These are phyloP conservation scores for Eimeria praecox DNA, from an alignment of 169 alveolate genomes.

Conservation along the genomic window DNA sequence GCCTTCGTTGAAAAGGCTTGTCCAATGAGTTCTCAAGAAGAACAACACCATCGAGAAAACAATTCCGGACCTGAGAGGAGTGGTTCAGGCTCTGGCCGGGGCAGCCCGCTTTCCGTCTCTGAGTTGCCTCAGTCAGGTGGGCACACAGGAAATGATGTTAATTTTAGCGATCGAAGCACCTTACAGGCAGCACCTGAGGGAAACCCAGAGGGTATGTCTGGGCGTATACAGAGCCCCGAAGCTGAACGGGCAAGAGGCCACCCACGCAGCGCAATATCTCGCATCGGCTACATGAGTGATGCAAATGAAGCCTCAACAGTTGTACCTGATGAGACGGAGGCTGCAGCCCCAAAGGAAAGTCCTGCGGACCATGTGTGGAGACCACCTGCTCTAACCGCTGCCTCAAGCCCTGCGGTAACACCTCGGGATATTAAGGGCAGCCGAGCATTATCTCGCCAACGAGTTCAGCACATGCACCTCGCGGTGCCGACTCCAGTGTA, in stretches of 20 bases:
- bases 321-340: background rate
- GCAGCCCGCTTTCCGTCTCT: slow-evolving; percentile 35
- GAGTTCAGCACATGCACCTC: slow-evolving; percentile 44
- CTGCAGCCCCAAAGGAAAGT: no score
- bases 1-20: background rate
- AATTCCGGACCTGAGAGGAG: background rate
- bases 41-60: background rate
- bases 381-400: background rate
- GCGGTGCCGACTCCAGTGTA: slow-evolving; percentile 43
- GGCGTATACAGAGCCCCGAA: background rate
- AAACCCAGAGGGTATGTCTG: background rate
- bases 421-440: background rate
- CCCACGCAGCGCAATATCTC: slow-evolving; percentile 30
- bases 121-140: background rate
- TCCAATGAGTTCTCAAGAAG: slow-evolving; percentile 25
- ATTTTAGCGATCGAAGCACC: background rate
- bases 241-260: slow-evolving; percentile 44
- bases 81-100: background rate
- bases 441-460: slow-evolving; percentile 29
- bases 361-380: background rate
- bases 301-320: background rate
- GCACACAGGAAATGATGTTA: slow-evolving; percentile 15
- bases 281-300: slow-evolving; percentile 2
- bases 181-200: background rate
- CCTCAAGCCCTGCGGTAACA: background rate